Evolutionary conservation across 306 rosid species (phyloP), one percentile per base, ranked within the genome.

Genomic region (Prinsepia uniflora): DNA sequence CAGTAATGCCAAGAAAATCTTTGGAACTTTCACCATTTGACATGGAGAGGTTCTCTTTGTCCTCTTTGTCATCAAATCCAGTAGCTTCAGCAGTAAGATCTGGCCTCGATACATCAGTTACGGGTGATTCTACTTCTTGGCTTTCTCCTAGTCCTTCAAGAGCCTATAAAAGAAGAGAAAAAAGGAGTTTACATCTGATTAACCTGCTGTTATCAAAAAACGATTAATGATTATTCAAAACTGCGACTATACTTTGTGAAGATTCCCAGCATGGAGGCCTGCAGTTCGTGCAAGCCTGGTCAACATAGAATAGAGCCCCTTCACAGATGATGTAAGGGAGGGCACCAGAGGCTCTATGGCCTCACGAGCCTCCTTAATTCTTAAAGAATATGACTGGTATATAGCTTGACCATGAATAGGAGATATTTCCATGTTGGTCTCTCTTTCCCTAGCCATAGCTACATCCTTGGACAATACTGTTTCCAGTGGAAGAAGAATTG

Each of bases 101-200:
- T 58, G 90, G 76, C 79, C 91, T 90, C 10, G 87, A 75, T 80
- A 81, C 64, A 86, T 75, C 70, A 68, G 78, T 83, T 76, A 79
- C 90, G 82, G 84, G 91, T 15, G 96, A 90, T 78, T 90, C 89
- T 61, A 80, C 85, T 85, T 90, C 93, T 83, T 88, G 88, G 81
- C 96, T 92, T 78, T 90, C 98, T 73, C 96, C 96, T 36, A 92
- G 84, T 75, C 98, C 98, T 90, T 90, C 98, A 76, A 92, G 98
- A 56, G 96, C 98, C 98, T 92, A 86, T 50, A 79, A 75, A 49
- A 60, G 56, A 73, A n/a, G 56, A 78, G 61, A 82, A 34, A 76
- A 65, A 72, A 19, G 70, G 61, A 42, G 9, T 45, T 46, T 40
- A 52, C 7, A 5, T 61, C 57, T 30, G 81, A 50, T 42, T 10